Evolutionary conservation across 768 basidiomycete species (phyloP).

Genomic region (Lentinus tigrinus): DNA sequence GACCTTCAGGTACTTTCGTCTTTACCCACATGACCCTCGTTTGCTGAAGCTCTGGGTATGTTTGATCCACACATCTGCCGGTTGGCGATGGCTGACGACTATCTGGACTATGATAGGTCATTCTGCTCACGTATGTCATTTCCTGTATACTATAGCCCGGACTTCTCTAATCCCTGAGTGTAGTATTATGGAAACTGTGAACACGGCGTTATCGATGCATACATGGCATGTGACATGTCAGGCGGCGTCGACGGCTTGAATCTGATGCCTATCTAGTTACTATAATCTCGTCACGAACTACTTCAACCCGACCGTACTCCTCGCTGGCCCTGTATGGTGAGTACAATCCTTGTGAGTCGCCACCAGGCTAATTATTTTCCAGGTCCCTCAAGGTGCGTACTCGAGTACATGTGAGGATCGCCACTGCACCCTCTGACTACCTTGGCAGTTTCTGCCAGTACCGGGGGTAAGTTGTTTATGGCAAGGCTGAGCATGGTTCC

Average conservation of each 20-base stretch:
- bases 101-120: not conserved
- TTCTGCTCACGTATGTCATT: not conserved
- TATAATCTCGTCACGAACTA: constrained; percentile 5
- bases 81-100: too few species aligned
- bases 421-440: not conserved
- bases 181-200: not conserved
- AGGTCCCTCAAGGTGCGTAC: not conserved
- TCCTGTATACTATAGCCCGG: not conserved
- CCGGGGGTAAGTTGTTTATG: not conserved
- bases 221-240: not conserved
- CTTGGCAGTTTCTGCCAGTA: not conserved
- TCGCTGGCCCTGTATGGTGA: not conserved
- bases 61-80: too few species aligned
- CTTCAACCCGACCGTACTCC: not conserved
- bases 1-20: too few species aligned
- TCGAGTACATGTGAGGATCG: not conserved
- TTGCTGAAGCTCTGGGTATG: too few species aligned
- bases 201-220: not conserved
- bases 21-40: too few species aligned
- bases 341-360: not conserved
- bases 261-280: not conserved
- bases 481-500: too few species aligned
- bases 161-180: not conserved
- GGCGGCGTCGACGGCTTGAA: too few species aligned
- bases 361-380: not conserved